These are phyloP conservation scores for Liquidambar formosana DNA, from an alignment of 164 flowering plant genomes.

Conservation along the genomic window DNA sequence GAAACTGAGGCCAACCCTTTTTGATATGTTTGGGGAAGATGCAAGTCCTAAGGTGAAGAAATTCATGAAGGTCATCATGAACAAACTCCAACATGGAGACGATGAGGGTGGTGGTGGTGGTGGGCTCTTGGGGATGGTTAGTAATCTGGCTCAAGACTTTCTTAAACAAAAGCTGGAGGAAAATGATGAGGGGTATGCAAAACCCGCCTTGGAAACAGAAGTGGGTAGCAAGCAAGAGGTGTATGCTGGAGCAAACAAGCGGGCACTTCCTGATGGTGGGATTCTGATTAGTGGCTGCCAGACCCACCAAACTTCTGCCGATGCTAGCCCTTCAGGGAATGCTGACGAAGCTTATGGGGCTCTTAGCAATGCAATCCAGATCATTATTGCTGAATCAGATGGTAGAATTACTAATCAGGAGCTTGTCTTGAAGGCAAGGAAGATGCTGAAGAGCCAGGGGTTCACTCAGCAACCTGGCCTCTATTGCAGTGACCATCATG, in stretches of 20 bases:
- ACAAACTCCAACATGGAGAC: slow-evolving; percentile 53
- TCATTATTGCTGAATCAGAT: slow-evolving; percentile 54
- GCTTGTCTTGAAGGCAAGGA: slow-evolving; percentile 69
- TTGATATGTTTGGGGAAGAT: slow-evolving; percentile 86
- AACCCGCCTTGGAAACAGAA: slow-evolving; percentile 68
- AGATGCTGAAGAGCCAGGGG: slow-evolving; percentile 70
- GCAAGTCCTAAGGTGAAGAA: slow-evolving; percentile 96
- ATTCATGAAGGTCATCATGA: slow-evolving; percentile 77
- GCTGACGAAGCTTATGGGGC: slow-evolving; percentile 79
- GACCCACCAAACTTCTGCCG: slow-evolving; percentile 87
- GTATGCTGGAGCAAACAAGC: slow-evolving; percentile 66
- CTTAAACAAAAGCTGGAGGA: slow-evolving; percentile 81
- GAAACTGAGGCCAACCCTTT: slow-evolving; percentile 75
- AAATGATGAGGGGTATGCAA: slow-evolving; percentile 62
- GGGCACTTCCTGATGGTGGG: slow-evolving; percentile 52
- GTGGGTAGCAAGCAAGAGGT: slow-evolving; percentile 70
- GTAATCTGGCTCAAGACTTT: slow-evolving; percentile 69
- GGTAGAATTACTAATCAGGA: slow-evolving; percentile 59
- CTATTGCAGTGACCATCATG: slow-evolving; percentile 71
- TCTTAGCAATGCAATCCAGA: slow-evolving; percentile 93
- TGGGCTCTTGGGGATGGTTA: slow-evolving; percentile 73
- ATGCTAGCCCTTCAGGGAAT: slow-evolving; percentile 73
- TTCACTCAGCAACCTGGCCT: slow-evolving; percentile 92
- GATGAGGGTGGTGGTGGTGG: slow-evolving; percentile 43
- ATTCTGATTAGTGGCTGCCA: slow-evolving; percentile 93